A percentile compares a stretch with the other conserved stretches of the same genome.
Evolutionary conservation across 2,329 filamentous ascomycete genomes (phyloP).

Genomic region (Pseudogymnoascus sp.): DNA sequence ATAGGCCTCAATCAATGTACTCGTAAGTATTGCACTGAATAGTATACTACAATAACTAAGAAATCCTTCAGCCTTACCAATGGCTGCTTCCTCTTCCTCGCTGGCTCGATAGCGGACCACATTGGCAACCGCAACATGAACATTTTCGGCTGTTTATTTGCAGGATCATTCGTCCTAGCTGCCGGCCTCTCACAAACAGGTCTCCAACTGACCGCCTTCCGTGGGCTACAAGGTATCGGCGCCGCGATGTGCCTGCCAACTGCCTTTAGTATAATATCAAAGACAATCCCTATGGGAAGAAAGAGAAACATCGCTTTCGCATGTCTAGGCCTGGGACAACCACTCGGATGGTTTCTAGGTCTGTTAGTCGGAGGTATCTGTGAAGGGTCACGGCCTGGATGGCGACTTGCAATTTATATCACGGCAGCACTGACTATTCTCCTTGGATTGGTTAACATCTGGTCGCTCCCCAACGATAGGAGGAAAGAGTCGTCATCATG

Average conservation of each 20-base stretch:
- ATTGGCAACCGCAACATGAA: slow-evolving; percentile 7
- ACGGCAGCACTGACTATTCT: neutral
- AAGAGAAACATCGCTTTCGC: neutral
- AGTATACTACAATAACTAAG: neutral
- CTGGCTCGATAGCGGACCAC: slow-evolving; percentile 4
- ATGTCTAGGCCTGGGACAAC: slow-evolving; percentile 1
- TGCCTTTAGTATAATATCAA: slow-evolving; percentile 3
- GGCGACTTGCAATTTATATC: neutral
- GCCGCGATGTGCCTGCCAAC: neutral
- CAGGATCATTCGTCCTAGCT: neutral
- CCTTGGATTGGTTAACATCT: neutral
- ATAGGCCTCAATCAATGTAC: neutral
- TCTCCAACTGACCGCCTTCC: neutral
- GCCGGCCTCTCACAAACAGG: neutral
- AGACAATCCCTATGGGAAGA: neutral
- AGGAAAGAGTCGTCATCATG: neutral
- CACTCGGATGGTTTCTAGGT: neutral
- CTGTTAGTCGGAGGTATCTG: neutral
- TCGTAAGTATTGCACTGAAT: neutral
- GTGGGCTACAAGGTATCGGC: neutral
- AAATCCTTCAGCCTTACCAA: neutral
- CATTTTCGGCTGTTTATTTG: slow-evolving; percentile 1
- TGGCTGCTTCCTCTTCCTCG: slow-evolving; percentile 5
- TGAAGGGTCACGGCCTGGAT: neutral
- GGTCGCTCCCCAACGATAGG: neutral